Base-by-base conservation (phyloP, 352 stramenopile species). In the Albugo laibachii region DNA sequence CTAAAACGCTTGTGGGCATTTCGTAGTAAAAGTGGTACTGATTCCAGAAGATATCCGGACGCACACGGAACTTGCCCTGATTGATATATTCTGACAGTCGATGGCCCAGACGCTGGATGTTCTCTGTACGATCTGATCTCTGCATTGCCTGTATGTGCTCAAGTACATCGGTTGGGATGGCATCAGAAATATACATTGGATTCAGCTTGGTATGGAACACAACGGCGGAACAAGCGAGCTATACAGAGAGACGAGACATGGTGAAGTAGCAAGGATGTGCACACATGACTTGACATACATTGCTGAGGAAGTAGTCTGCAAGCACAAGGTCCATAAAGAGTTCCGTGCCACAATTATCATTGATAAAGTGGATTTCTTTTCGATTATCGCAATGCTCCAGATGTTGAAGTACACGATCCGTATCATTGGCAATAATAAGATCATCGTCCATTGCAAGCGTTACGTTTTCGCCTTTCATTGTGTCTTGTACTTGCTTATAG, bases 141-240 rank as follows among this genome's bases (percentile, higher is more conserved):
- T 57, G 64, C 69, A 84, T 84, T 37, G 62, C 55, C 0, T 48
- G 54, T 45, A 87, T 74, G 37, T 80, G 73, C 36, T 81, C 63
- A 2, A 65, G 41, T 1, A 91, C 65, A 43, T 87, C 74, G 0
- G 53, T 24, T 5, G 59, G 56, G 31, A 66, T 79, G 10, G 76
- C 73, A 49, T 91, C 77, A 31, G 72, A 91, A 13, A 91, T 69
- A 57, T 83, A 91, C 41, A 84, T 82, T 8, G 74, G 77, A 16
- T 80, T 64, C 11, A 54, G 50, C 49, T 91, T 86, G 14, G 84
- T 66, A 49, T 87, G 65, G 24, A 87, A 63, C n/a, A 65, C 65
- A 10, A 91, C 62, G 15, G 54, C 72, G 8, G 43, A 54, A 42
- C 65, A 80, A 66, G 24, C 24, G 24, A 31, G 3, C 24, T 31